These are phyloP conservation scores for Gracilaria domingensis DNA, from an alignment of 23 red algal species.

Conservation along the genomic window DNA sequence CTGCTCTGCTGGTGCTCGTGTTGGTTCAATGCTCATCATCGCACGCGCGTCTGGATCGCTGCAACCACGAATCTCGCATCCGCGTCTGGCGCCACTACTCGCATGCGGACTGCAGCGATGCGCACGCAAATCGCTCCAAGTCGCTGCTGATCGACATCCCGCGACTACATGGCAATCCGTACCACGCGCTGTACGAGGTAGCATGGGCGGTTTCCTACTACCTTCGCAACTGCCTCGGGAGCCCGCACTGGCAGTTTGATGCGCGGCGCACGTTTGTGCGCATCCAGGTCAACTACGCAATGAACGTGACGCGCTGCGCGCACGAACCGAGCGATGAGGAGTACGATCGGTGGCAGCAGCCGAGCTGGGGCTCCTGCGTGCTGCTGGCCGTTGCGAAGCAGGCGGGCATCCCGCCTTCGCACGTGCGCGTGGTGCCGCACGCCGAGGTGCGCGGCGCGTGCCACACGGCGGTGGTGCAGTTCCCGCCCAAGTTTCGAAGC, in stretches of 20 bases:
- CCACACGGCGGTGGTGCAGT: background rate
- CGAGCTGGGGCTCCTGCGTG: conserved; percentile 26
- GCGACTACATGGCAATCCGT: conserved; percentile 24
- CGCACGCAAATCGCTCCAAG: background rate
- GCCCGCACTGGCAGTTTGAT: background rate
- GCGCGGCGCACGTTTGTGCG: background rate
- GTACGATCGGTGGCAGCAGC: conserved; percentile 32
- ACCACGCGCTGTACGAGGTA: conserved; percentile 21
- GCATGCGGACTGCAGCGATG: background rate
- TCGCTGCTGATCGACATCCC: conserved; percentile 4
- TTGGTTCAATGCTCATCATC: background rate
- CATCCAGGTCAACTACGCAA: conserved; percentile 9
- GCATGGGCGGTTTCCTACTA: conserved; percentile 32
- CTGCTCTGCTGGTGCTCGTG: background rate
- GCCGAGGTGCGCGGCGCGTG: background rate
- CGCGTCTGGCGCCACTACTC: background rate
- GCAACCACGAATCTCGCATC: conserved; percentile 23
- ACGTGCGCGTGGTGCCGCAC: background rate
- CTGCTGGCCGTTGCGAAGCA: background rate
- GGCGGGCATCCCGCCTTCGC: background rate
- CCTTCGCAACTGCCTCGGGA: conserved; percentile 12
- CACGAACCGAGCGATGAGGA: background rate
- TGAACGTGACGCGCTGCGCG: conserved; percentile 2
- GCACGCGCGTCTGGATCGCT: background rate
- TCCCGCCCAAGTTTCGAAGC: conserved; percentile 6